Evolutionary conservation across 352 stramenopile genomes (phyloP).

Genomic region (Phytophthora chlamydospora): DNA sequence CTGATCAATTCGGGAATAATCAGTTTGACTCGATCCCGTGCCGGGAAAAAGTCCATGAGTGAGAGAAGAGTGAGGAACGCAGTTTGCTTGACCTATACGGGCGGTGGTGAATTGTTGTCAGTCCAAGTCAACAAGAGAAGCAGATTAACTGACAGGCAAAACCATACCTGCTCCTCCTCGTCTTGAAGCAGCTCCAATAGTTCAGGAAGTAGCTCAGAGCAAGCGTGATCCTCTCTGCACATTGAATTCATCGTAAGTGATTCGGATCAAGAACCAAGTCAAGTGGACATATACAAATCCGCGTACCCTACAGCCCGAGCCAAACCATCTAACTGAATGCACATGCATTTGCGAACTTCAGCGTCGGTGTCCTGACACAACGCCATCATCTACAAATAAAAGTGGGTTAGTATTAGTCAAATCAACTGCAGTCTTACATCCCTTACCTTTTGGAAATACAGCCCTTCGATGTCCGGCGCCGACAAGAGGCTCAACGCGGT

Average conservation of each 20-base stretch:
- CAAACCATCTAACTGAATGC: conserved; percentile 78
- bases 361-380: conserved; percentile 86
- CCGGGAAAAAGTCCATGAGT: conserved; percentile 75
- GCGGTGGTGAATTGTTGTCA: background rate
- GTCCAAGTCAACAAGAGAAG: background rate
- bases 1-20: conserved; percentile 75
- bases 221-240: conserved; percentile 65
- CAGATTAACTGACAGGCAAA: background rate
- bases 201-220: conserved; percentile 69
- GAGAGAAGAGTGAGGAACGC: conserved; percentile 78
- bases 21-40: conserved; percentile 55
- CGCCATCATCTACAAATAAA: conserved; percentile 71
- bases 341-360: conserved; percentile 86
- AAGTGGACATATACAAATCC: background rate
- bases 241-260: background rate
- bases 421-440: too few species aligned
- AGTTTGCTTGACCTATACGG: conserved; percentile 72
- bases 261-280: background rate
- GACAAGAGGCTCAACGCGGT: conserved; percentile 74
- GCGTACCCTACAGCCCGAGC: conserved; percentile 70
- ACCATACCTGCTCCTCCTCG: conserved; percentile 74
- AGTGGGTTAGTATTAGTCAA: too few species aligned
- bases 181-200: conserved; percentile 81
- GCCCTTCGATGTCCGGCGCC: conserved; percentile 73
- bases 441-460: conserved; percentile 83